A percentile compares a stretch with the other conserved stretches of the same genome.
Evolutionary conservation across 2,329 filamentous ascomycete species (phyloP).

Genomic region (Pyrenochaeta sp.): DNA sequence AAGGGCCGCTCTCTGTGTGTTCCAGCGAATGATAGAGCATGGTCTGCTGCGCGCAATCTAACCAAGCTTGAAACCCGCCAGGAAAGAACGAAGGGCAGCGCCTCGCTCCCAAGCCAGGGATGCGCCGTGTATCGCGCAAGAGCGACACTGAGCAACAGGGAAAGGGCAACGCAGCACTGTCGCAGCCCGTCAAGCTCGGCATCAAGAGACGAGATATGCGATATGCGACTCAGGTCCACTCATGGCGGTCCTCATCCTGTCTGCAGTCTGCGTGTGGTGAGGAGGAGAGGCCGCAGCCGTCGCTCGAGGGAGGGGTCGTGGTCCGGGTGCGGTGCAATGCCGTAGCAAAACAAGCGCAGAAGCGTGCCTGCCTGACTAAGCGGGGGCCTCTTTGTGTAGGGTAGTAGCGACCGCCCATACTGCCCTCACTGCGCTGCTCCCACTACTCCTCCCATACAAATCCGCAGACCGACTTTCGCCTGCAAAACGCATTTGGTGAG

Average conservation of each 20-base stretch:
- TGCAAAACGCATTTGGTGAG: conserved; percentile 43
- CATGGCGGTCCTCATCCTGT: not conserved
- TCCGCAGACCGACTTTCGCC: conserved; percentile 26
- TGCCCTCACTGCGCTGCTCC: conserved; percentile 14
- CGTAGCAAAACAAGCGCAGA: conserved; percentile 20
- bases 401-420: conserved; percentile 10
- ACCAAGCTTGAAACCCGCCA: conserved; percentile 41
- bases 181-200: not conserved
- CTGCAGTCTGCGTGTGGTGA: conserved; percentile 22
- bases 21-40: conserved; percentile 36
- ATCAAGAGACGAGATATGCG: not conserved
- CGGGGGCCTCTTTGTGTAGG: conserved; percentile 5
- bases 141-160: not conserved
- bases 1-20: conserved; percentile 26
- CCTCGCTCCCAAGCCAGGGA: conserved; percentile 18
- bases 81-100: conserved; percentile 21
- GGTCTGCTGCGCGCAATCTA: conserved; percentile 43
- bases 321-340: conserved; percentile 19
- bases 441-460: conserved; percentile 31
- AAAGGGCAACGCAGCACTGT: not conserved
- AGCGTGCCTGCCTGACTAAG: conserved; percentile 17
- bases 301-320: conserved; percentile 19
- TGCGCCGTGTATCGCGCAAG: conserved; percentile 12
- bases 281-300: conserved; percentile 16
- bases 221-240: not conserved